Base-by-base conservation (phyloP, 768 basidiomycete species). In the Chiua virens region DNA sequence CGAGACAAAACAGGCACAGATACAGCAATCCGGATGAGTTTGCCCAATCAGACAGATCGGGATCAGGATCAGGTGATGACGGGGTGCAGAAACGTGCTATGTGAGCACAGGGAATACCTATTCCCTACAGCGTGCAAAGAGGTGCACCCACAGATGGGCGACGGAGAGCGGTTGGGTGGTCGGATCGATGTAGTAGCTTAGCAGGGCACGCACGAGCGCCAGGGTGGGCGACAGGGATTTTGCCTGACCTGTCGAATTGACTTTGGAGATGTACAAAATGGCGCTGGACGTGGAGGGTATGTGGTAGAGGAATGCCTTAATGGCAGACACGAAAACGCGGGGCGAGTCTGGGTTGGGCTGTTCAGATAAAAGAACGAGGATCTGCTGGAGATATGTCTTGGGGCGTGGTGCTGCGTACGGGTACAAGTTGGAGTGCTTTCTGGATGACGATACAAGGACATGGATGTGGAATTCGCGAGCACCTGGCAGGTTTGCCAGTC, bases 231-330 rank as follows among this genome's bases (percentile, higher is more conserved):
- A 80, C 0, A 85, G 87, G 5, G 68, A 55, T 23, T 61, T 65
- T 9, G 75, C 79, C 65, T 94, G 85, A 0, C 95, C 95, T 1
- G 95, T 92, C 11, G 93, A 85, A 67, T 99, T 97, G 47, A 97
- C 85, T 72, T 99, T 99, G 43, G 91, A 90, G 45, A 99, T 77
- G 68, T 98, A 97, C 28, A 98, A 69, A 30, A 98, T 79, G 4
- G 83, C 83, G 49, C 80, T 80, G 3, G 76, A 75, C 2, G 89
- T 86, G 5, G 80, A 57, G 3, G 91, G 87, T 44, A 95, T 63
- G 42, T 80, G 79, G 75, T 92, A 95, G 23, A 94, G 68, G 35
- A 70, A 77, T 0, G 83, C 88, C 65, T 95, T 90, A 52, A 97
- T 77, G n/a, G 81, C 94, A 4, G 85, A 77, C 28, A 91, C 83